Conservation (phyloP, 2,329 filamentous ascomycete genomes). For the Paracoccidioides brasiliensis region DNA sequence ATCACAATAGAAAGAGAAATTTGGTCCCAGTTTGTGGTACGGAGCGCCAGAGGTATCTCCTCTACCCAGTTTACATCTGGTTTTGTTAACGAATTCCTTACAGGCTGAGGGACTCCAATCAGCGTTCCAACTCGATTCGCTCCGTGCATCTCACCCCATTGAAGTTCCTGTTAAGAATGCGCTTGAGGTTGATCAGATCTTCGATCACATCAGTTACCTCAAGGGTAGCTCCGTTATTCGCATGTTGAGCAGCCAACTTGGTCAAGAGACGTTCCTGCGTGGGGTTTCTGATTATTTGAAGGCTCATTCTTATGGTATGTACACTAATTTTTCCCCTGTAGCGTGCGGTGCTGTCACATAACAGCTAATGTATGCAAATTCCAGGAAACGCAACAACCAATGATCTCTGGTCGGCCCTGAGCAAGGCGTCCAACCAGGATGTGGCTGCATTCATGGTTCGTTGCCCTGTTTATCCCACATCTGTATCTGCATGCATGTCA, state of each 20-base stretch:
- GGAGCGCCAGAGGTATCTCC: conserved; percentile 42
- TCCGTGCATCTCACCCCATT: conserved; percentile 88
- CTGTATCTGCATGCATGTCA: neutral
- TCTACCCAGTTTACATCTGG: conserved; percentile 15
- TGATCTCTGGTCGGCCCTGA: conserved; percentile 80
- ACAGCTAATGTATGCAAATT: neutral
- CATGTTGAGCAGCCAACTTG: conserved; percentile 87
- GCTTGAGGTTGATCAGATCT: conserved; percentile 93
- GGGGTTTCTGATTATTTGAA: conserved; percentile 86
- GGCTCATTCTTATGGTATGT: conserved; percentile 63
- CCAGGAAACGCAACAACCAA: conserved; percentile 68
- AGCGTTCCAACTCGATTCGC: conserved; percentile 77
- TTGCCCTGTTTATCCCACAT: neutral
- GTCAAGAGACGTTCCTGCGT: conserved; percentile 74
- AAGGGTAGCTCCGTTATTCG: conserved; percentile 95
- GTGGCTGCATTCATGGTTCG: conserved; percentile 68
- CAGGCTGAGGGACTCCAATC: conserved; percentile 82
- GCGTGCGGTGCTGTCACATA: no score
- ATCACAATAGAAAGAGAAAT: conserved; percentile 67
- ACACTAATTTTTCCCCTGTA: neutral
- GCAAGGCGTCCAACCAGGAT: conserved; percentile 75
- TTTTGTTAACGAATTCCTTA: conserved; percentile 24
- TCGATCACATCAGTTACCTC: conserved; percentile 90
- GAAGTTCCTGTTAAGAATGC: conserved; percentile 91
- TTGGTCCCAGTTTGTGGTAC: conserved; percentile 87